Percentiles rank a stretch among this genome's conserved stretches.
phyloP scores from a whole-genome alignment of 2,329 filamentous ascomycete genomes.

The Stagonosporopsis rhizophila region DNA sequence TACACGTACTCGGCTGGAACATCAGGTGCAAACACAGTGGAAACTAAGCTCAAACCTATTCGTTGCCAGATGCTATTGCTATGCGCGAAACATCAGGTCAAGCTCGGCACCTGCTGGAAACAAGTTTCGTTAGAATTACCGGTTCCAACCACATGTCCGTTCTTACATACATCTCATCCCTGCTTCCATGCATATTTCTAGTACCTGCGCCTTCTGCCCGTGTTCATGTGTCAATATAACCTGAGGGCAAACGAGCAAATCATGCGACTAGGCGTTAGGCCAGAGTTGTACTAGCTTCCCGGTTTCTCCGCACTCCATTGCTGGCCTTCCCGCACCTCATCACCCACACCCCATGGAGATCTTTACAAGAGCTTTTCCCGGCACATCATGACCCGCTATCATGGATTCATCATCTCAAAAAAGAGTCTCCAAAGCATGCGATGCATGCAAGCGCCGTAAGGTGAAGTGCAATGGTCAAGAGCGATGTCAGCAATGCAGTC shows the following conservation, averaged over 20 bases:
- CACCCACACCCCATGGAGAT: slow-evolving; percentile 12
- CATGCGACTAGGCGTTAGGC: slow-evolving; percentile 1
- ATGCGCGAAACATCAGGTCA: not conserved
- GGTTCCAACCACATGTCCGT: slow-evolving; percentile 12
- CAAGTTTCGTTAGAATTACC: slow-evolving; percentile 20
- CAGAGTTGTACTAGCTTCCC: slow-evolving; percentile 13
- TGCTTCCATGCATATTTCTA: slow-evolving; percentile 20
- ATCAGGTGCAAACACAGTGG: not conserved
- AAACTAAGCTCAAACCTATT: not conserved
- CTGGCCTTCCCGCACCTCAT: slow-evolving; percentile 18
- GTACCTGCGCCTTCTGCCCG: slow-evolving; percentile 18
- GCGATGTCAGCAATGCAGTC: slow-evolving; percentile 50
- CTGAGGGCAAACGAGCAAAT: slow-evolving; percentile 8
- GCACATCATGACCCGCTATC: slow-evolving; percentile 31
- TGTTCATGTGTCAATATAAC: slow-evolving; percentile 11
- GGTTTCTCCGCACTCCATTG: slow-evolving; percentile 22
- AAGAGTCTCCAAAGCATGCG: slow-evolving; percentile 53
- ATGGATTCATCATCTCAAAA: slow-evolving; percentile 40
- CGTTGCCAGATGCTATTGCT: not conserved
- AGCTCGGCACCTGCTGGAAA: slow-evolving; percentile 6
- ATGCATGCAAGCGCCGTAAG: slow-evolving; percentile 56
- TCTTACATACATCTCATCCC: slow-evolving; percentile 10
- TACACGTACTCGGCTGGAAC: not conserved
- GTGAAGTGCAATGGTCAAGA: slow-evolving; percentile 57
- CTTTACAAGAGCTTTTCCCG: slow-evolving; percentile 13